Base-by-base conservation (phyloP, 768 basidiomycete species). In the Leccinum longicurvipes region DNA sequence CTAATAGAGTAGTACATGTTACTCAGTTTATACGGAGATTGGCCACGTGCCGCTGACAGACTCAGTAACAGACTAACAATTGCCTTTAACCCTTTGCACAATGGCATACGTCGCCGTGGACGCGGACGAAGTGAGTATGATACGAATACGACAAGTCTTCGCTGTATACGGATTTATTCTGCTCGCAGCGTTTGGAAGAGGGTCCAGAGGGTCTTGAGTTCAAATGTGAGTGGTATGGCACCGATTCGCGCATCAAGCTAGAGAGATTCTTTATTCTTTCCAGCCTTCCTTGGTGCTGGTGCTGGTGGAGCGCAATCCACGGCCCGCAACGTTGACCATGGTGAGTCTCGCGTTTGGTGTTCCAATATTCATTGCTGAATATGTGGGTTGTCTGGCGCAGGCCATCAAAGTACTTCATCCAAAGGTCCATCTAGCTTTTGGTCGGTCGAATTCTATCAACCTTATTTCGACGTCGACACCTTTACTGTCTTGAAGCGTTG, bases 401-500 rank as follows among this genome's bases (percentile, higher is more conserved):
- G 87, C 17, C 91, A 89, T 58, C 75, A 77, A 9, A 64, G 75
- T 10, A 67, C 73, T 31, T 70, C 77, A 51, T 66, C 73, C 9
- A 81, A 82, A 65, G 74, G 76, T 14, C 58, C 74, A 3, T 73
- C 79, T 3, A 82, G 82, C 1, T 91, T 90, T 72, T 93, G 90
- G 91, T 83, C 82, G 25, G 63, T 93, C 29, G 91, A 94, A 57
- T 89, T 89, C 69, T 93, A 94, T 67, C 91, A 93, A 65, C 78
- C 82, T 3, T 93, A 90, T 72, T 95, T 95, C 62, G 92, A 95
- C 59, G 81, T 95, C 31, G 92, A 94, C 73, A 93, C 91, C 0
- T 79, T 82, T 58, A 89, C 82, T 5, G 87, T 90, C 15, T 72
- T 93, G 32, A 77, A 78, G 61, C 82, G 91, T 57, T 93, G 90